These are phyloP conservation scores for Neopestalotiopsis rosae DNA, from an alignment of 2,329 filamentous ascomycete genomes.

Conservation along the genomic window DNA sequence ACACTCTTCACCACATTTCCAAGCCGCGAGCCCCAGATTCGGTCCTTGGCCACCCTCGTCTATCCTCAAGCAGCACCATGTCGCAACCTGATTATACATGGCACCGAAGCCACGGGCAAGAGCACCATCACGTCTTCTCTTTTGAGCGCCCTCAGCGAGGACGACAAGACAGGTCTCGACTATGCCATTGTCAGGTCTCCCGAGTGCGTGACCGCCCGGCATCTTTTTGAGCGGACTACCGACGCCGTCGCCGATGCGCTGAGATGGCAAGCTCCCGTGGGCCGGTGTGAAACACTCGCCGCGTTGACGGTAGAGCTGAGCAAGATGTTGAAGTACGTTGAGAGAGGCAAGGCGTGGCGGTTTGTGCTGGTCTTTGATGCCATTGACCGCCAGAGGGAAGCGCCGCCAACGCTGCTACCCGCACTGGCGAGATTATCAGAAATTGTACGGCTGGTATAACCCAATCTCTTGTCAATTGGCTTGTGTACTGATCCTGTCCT, in stretches of 20 bases:
- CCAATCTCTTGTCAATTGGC: background rate
- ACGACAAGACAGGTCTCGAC: constrained; percentile 54
- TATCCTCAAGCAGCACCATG: constrained; percentile 73
- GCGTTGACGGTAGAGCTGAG: constrained; percentile 76
- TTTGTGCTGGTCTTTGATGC: constrained; percentile 89
- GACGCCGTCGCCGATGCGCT: constrained; percentile 62
- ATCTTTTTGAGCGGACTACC: constrained; percentile 76
- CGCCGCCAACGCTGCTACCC: constrained; percentile 77
- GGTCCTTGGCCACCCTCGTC: constrained; percentile 61
- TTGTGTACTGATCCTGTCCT: constrained; percentile 15
- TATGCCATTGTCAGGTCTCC: constrained; percentile 70
- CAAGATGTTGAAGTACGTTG: constrained; percentile 59
- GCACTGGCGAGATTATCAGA: constrained; percentile 84
- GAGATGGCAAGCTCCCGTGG: constrained; percentile 52
- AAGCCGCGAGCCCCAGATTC: constrained; percentile 63
- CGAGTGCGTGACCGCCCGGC: constrained; percentile 80
- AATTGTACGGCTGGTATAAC: constrained; percentile 58
- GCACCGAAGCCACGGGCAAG: constrained; percentile 87
- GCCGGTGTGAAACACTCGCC: constrained; percentile 80
- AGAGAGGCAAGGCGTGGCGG: constrained; percentile 46
- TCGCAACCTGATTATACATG: constrained; percentile 79
- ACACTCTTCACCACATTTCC: constrained; percentile 56
- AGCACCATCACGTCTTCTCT: constrained; percentile 70
- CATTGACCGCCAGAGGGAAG: constrained; percentile 84
- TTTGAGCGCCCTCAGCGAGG: constrained; percentile 53